A percentile compares a stretch with the other conserved stretches of the same genome.
phyloP scores from a whole-genome alignment of 495 filamentous ascomycete genomes.

The Neurospora sp. region DNA sequence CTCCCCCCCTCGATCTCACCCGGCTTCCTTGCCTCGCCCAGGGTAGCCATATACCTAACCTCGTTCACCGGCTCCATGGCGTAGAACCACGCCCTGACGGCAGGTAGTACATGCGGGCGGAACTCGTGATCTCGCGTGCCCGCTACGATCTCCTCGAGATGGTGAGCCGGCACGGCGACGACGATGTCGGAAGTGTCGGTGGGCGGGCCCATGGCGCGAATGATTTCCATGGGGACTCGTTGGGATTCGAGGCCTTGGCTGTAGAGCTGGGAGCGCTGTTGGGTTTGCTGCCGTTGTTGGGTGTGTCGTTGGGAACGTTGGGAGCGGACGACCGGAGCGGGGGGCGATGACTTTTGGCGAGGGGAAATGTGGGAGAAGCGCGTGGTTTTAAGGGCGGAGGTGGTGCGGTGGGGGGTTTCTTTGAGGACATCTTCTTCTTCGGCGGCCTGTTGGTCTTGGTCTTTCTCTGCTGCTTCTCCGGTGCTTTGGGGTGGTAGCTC shows the following conservation, averaged over 20 bases:
- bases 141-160: constrained; percentile 29
- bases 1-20: constrained; percentile 29
- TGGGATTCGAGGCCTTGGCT: constrained; percentile 41
- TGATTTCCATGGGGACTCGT: constrained; percentile 33
- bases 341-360: constrained; percentile 10
- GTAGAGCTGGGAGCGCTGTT: constrained; percentile 21
- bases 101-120: constrained; percentile 32
- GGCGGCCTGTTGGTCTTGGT: neutral
- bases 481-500: neutral
- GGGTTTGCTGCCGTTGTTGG: constrained; percentile 1
- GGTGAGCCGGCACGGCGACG: constrained; percentile 30
- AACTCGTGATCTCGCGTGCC: constrained; percentile 36
- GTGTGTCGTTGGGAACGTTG: constrained; percentile 4
- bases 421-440: constrained; percentile 8
- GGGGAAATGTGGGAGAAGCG: constrained; percentile 9
- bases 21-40: constrained; percentile 28
- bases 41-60: constrained; percentile 40
- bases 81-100: constrained; percentile 40
- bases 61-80: constrained; percentile 26
- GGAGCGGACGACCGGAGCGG: constrained; percentile 8
- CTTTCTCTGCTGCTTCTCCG: neutral
- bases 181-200: constrained; percentile 38
- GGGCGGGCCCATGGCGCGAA: constrained; percentile 34
- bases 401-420: neutral
- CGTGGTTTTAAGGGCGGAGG: neutral